Percentiles rank a stretch among this genome's conserved stretches.
These are phyloP conservation scores for Smallanthus sonchifolius DNA, from an alignment of 129 eudicot genomes.

Conservation along the genomic window DNA sequence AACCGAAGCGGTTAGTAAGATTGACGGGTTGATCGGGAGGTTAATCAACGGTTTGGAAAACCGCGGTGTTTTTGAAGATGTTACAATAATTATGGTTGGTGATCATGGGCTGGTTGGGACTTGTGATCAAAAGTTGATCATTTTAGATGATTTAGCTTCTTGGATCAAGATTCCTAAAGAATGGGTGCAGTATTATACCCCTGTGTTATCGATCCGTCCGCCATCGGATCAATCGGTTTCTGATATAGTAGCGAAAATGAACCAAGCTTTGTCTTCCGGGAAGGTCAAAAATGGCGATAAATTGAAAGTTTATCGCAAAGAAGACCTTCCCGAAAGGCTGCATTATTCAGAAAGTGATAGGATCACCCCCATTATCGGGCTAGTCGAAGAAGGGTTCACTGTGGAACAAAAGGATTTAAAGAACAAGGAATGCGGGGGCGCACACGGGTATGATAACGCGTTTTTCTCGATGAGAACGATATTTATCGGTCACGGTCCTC, in stretches of 20 bases:
- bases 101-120: constrained; percentile 93
- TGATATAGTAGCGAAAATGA: constrained; percentile 60
- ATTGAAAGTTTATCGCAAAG: constrained; percentile 56
- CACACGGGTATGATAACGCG: constrained; percentile 72
- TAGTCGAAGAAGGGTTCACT: constrained; percentile 56
- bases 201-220: constrained; percentile 60
- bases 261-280: constrained; percentile 56
- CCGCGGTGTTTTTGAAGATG: constrained; percentile 69
- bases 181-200: constrained; percentile 63
- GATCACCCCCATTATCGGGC: constrained; percentile 67
- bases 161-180: constrained; percentile 50
- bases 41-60: constrained; percentile 60
- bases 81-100: constrained; percentile 58
- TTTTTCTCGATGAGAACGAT: constrained; percentile 77
- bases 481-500: constrained; percentile 75
- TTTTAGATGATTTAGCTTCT: constrained; percentile 56
- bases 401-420: constrained; percentile 46
- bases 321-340: constrained; percentile 59
- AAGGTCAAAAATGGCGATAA: constrained; percentile 53
- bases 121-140: constrained; percentile 59
- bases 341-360: constrained; percentile 65
- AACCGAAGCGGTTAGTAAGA: constrained; percentile 42
- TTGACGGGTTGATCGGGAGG: constrained; percentile 58
- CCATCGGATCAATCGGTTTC: constrained; percentile 34
- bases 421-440: constrained; percentile 61